A percentile compares a stretch with the other conserved stretches of the same genome.
phyloP scores from a whole-genome alignment of 345 rosid species.

The Raphanus sativus region DNA sequence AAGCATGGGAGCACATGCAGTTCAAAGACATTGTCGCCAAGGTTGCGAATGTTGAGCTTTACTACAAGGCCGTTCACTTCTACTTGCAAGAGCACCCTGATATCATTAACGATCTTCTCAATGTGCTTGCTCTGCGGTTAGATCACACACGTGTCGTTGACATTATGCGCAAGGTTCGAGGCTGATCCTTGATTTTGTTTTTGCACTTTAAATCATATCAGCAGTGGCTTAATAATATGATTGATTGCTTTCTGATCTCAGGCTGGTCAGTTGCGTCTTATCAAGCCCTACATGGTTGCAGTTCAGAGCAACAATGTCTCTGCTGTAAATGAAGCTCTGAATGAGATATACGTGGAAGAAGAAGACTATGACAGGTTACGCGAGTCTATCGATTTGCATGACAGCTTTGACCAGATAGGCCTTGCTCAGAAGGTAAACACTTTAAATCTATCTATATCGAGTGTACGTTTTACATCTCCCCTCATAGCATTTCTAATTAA shows the following conservation, averaged over 20 bases:
- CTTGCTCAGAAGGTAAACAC: constrained; percentile 81
- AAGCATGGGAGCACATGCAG: constrained; percentile 99
- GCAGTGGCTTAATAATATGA: background rate
- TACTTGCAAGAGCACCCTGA: constrained; percentile 99
- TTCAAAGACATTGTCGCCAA: constrained; percentile 91
- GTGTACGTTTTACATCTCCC: background rate
- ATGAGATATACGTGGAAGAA: constrained; percentile 91
- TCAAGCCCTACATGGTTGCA: constrained; percentile 96
- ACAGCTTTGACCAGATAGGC: constrained; percentile 92
- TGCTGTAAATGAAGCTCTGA: constrained; percentile 93
- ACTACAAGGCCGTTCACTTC: constrained; percentile 98
- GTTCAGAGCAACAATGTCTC: constrained; percentile 96
- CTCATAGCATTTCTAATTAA: background rate
- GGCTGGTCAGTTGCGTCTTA: constrained; percentile 95
- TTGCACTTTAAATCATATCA: background rate
- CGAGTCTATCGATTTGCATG: constrained; percentile 88
- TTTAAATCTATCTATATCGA: background rate
- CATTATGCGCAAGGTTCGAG: constrained; percentile 88
- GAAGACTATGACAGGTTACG: constrained; percentile 95
- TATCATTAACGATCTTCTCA: constrained; percentile 88
- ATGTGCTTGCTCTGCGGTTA: constrained; percentile 92
- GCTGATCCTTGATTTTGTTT: background rate
- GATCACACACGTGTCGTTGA: constrained; percentile 98
- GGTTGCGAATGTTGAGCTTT: constrained; percentile 98
- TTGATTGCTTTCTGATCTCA: constrained; percentile 37